Percentiles rank a stretch among this genome's conserved stretches.
Evolutionary conservation across 805 yeast species (phyloP).

Genomic region (Zygosaccharomyces pseudorouxii): DNA sequence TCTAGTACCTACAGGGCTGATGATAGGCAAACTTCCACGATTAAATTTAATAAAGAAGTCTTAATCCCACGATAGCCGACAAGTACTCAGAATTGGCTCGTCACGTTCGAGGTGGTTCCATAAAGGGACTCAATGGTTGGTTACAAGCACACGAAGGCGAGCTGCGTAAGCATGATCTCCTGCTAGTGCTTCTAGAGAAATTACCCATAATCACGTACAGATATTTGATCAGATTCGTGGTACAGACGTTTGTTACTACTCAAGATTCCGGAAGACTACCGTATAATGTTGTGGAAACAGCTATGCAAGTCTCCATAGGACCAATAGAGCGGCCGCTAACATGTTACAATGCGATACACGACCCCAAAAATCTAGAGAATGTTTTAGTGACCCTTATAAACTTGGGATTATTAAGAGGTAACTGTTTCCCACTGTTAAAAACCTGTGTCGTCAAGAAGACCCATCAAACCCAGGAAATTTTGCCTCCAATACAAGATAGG

Average conservation of each 20-base stretch:
- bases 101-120: slow-evolving; percentile 42
- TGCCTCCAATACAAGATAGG: slow-evolving; percentile 29
- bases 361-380: slow-evolving; percentile 25
- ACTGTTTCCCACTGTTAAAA: slow-evolving; percentile 31
- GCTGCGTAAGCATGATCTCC: slow-evolving; percentile 33
- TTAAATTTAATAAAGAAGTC: slow-evolving; percentile 22
- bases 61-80: slow-evolving; percentile 28
- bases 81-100: slow-evolving; percentile 39
- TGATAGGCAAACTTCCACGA: slow-evolving; percentile 52
- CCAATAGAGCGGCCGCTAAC: slow-evolving; percentile 3
- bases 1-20: slow-evolving; percentile 48
- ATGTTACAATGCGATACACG: slow-evolving; percentile 27
- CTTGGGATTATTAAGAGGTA: slow-evolving; percentile 31
- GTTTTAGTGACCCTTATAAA: slow-evolving; percentile 31
- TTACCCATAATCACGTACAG: slow-evolving; percentile 41
- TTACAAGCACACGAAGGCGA: slow-evolving; percentile 31
- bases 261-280: slow-evolving; percentile 26
- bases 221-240: slow-evolving; percentile 30
- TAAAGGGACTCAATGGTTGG: slow-evolving; percentile 34
- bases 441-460: slow-evolving; percentile 33
- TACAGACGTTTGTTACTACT: slow-evolving; percentile 19
- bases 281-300: slow-evolving; percentile 21
- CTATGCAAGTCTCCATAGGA: slow-evolving; percentile 22
- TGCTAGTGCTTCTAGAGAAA: slow-evolving; percentile 40
- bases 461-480: slow-evolving; percentile 20